Conservation (phyloP, 2,329 filamentous ascomycete genomes). For the Talaromyces sp. region DNA sequence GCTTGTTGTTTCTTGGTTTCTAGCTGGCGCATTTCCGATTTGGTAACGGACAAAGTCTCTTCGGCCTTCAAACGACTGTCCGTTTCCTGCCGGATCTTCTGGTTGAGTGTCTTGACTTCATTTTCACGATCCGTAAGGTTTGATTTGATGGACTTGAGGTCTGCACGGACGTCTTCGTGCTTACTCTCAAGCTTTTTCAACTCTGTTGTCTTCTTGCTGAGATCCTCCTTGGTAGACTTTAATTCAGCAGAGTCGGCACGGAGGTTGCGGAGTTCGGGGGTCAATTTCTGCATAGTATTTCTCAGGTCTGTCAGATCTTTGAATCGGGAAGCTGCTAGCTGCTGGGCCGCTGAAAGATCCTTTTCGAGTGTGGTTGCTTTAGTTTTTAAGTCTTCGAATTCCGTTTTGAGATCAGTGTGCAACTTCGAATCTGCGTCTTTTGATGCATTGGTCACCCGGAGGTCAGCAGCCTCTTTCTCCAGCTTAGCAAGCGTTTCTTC, state of each 20-base stretch:
- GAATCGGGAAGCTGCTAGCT: conserved; percentile 79
- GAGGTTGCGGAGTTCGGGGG: conserved; percentile 76
- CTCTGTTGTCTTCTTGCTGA: conserved; percentile 57
- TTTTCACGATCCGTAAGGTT: conserved; percentile 66
- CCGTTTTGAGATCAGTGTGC: conserved; percentile 51
- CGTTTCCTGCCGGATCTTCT: conserved; percentile 70
- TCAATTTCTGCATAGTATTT: conserved; percentile 74
- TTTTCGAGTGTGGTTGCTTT: conserved; percentile 67
- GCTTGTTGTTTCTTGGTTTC: conserved; percentile 77
- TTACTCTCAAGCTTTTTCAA: conserved; percentile 71
- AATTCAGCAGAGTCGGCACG: conserved; percentile 70
- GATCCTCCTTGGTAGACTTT: conserved; percentile 68
- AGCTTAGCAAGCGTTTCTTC: conserved; percentile 59
- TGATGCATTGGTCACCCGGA: conserved; percentile 44
- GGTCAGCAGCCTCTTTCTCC: conserved; percentile 62
- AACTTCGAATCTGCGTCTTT: conserved; percentile 44
- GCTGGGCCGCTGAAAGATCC: conserved; percentile 78
- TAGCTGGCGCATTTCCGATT: conserved; percentile 69
- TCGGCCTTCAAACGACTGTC: conserved; percentile 67
- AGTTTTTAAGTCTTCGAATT: conserved; percentile 66
- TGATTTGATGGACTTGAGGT: conserved; percentile 64
- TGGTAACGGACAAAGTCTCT: conserved; percentile 67
- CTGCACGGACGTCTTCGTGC: conserved; percentile 73
- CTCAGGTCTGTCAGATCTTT: conserved; percentile 79
- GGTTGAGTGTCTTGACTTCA: conserved; percentile 71